Conservation (phyloP, 192 early-diverging fungal species). For the Diversispora eburnea region DNA sequence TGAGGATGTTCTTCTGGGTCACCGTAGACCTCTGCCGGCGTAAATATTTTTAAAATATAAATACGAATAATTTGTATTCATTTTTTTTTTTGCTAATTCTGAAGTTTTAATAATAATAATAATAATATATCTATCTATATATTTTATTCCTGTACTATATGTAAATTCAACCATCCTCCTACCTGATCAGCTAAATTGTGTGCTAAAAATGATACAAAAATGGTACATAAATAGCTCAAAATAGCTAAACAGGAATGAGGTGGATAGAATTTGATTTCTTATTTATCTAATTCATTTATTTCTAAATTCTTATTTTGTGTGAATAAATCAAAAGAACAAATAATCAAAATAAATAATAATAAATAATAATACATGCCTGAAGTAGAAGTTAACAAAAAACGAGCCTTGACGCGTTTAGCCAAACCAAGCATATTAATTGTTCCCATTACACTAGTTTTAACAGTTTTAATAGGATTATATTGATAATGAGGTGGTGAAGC, state of each 20-base stretch:
- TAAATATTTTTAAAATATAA: background rate
- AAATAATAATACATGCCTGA: conserved; percentile 52
- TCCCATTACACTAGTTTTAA: conserved; percentile 81
- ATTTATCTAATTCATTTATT: no score
- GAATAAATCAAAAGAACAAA: no score
- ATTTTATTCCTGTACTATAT: no score
- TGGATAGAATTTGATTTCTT: no score
- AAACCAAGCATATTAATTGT: conserved; percentile 86
- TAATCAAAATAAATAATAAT: conserved; percentile 9
- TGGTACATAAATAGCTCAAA: no score
- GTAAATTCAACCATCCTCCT: no score
- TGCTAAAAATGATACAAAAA: no score
- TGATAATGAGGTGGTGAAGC: conserved; percentile 87
- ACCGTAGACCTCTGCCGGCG: conserved; percentile 72
- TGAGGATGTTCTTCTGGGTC: conserved; percentile 85
- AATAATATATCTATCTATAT: no score
- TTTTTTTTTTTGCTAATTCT: no score
- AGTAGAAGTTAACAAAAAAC: conserved; percentile 74
- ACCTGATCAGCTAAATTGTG: no score
- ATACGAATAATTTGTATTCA: background rate
- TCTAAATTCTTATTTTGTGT: no score
- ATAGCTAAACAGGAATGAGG: background rate
- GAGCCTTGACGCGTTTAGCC: conserved; percentile 74
- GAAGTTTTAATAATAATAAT: no score
- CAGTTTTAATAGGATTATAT: conserved; percentile 80